Conservation (phyloP, 345 rosid genomes). For the Brassica rapa region DNA sequence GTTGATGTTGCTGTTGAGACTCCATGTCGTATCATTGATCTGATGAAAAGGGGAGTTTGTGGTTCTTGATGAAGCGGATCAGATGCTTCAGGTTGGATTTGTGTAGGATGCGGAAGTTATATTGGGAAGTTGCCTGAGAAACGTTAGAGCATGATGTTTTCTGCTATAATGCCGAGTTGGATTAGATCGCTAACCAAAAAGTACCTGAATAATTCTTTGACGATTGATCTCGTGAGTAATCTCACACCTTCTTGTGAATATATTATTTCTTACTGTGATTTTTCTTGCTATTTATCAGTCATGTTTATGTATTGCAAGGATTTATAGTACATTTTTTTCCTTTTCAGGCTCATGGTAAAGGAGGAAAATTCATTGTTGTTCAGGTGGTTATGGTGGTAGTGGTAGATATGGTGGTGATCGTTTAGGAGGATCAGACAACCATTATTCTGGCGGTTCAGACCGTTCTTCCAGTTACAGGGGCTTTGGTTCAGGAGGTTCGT, state of each 20-base stretch:
- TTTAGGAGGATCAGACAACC: not conserved
- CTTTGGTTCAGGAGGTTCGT: not conserved
- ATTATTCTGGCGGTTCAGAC: not conserved
- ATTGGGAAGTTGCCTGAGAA: no score
- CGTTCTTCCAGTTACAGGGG: not conserved
- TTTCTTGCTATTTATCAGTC: not conserved
- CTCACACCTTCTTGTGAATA: not conserved
- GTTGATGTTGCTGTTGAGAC: no score
- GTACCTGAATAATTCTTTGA: slow-evolving; percentile 70
- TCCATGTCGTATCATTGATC: no score
- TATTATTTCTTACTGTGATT: not conserved
- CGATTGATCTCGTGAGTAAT: slow-evolving; percentile 76
- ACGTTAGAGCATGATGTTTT: no score
- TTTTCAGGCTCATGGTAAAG: slow-evolving; percentile 46
- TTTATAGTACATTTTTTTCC: not conserved
- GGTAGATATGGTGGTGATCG: not conserved
- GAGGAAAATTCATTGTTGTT: slow-evolving; percentile 82
- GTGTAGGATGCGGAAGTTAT: no score
- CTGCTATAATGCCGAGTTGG: no score
- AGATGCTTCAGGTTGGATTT: no score
- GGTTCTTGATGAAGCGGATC: no score
- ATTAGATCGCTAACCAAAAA: slow-evolving; percentile 47
- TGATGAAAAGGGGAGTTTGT: no score
- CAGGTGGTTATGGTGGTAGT: slow-evolving; percentile 32
- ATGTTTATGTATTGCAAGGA: not conserved